A percentile compares a stretch with the other conserved stretches of the same genome.
Conservation (phyloP, 2,329 filamentous ascomycete genomes). For the Neofusicoccum umdonicola region DNA sequence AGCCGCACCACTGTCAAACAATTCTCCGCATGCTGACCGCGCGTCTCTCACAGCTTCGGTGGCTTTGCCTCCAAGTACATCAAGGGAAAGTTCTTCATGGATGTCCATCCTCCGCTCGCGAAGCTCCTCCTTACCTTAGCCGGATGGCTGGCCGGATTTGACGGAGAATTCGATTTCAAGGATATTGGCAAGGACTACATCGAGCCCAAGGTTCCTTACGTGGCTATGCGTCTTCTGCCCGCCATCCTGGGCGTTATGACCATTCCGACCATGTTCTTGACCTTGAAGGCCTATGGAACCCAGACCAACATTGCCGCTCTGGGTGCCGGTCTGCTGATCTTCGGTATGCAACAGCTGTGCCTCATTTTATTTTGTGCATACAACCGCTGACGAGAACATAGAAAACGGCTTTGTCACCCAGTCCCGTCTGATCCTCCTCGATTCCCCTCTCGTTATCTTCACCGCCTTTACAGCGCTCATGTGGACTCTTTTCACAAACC, state of each 20-base stretch:
- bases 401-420: slow-evolving; percentile 96
- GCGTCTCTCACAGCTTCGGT: slow-evolving; percentile 70
- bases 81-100: slow-evolving; percentile 99
- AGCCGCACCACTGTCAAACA: not conserved
- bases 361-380: not conserved
- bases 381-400: slow-evolving; percentile 39
- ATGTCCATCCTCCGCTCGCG: slow-evolving; percentile 95
- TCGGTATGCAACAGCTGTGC: slow-evolving; percentile 59
- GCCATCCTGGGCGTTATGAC: slow-evolving; percentile 85
- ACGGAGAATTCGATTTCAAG: slow-evolving; percentile 97
- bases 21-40: not conserved
- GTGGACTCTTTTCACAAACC: slow-evolving; percentile 92
- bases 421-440: slow-evolving; percentile 90
- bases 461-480: slow-evolving; percentile 88
- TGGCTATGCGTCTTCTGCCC: slow-evolving; percentile 92
- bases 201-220: slow-evolving; percentile 91
- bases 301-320: slow-evolving; percentile 80
- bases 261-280: slow-evolving; percentile 91
- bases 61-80: slow-evolving; percentile 99
- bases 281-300: slow-evolving; percentile 85
- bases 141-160: slow-evolving; percentile 90
- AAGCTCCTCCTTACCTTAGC: slow-evolving; percentile 95
- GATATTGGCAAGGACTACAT: slow-evolving; percentile 99
- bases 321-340: slow-evolving; percentile 83
- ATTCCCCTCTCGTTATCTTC: slow-evolving; percentile 89